Evolutionary conservation across 2,329 filamentous ascomycete species (phyloP), one percentile per base, ranked within the genome.

Genomic region (Neurospora sp.): DNA sequence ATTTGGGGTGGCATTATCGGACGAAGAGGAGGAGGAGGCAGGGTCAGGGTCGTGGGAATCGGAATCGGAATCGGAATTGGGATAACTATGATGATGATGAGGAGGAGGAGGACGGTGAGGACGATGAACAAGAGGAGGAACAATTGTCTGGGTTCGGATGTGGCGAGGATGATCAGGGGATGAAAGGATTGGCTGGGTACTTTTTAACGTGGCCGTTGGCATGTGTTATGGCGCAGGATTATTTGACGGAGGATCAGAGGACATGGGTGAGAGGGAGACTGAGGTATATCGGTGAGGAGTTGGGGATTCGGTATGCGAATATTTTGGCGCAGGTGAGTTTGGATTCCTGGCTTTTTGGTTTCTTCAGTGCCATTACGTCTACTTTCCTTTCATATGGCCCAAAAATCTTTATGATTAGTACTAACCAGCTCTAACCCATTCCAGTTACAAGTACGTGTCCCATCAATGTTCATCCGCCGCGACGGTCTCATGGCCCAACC

Each of bases 381-480:
- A 19, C 9, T 66, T 58, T 7, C 11, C 23, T 42, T 70, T 52
- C 19, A 28, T 58, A 4, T 17, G 9, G 13, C 40, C 28, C 19
- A 19, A 7, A 2, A 68, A 28, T 2, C 33, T 38, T 70, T 72
- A 17, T 71, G 67, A 66, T 66, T 67, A 28, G 67, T n/a, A 66
- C 71, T 72, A 40, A 71, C 66, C 67, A 4, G 15, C 4, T 23
- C 40, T 52, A 6, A 28, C 23, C 11, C 46, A 52, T 52, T 7
- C 46, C 67, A 88, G 86, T 81, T 88, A 68, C 82, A 86, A 75
- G 78, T 89, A 68, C 85, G 87, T 33, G 81, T 89, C 19, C 87
- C 88, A 2, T 89, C 86, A 0, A 89, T 89, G 87, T 81, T 89
- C 72, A 88, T 90, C 76, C 83, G 81, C 38, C 80, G 83, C 42